Evolutionary conservation across 2,329 filamentous ascomycete genomes (phyloP), one percentile per base, ranked within the genome.

Genomic region (Beauveria brongniartii): DNA sequence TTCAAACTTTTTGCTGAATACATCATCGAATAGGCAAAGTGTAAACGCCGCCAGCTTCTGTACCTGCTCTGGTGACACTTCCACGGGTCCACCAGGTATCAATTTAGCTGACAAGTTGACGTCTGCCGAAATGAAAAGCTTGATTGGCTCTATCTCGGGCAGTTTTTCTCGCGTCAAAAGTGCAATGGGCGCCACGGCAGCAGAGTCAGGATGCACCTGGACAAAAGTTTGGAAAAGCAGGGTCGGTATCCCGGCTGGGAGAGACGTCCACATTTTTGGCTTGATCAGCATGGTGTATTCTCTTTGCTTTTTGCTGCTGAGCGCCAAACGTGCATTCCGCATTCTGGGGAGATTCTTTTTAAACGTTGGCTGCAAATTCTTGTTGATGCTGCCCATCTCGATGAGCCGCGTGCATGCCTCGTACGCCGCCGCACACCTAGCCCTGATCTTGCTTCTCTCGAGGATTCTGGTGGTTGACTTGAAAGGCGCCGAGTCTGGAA

Each of bases 371-470:
- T 90, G 82, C 2, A 97, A 78, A 69, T 91, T 78, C 0, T 86
- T 81, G 69, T 97, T 84, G 5, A 99, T 78, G 63, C 88, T 85
- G 2, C 82, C 82, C 58, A 82, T 80, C 62, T 83, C 78, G 53
- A 87, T 79, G 18, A 99, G 79, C 63, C 85, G 71, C 1, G 91
- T 71, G 68, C 92, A 97, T 55, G 89, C 84, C 68, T 92, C 84
- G 70, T 93, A 97, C 0, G 94, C 93, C 3, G 92, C 93, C 0
- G 92, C 91, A 65, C 90, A 91, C 72, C 94, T 95, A 5, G 94
- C 93, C 20, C 88, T 75, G 34, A 86, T 80, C 72, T 96, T 97
- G 61, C 81, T 90, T 8, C 78, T 71, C 60, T 87, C 84, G 0
- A 84, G 75, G 8, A 75, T 78, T 5, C 94, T 93, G 14, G 80